These are phyloP conservation scores for Penicilliopsis zonata DNA, from an alignment of 495 filamentous ascomycete genomes.

Conservation along the genomic window DNA sequence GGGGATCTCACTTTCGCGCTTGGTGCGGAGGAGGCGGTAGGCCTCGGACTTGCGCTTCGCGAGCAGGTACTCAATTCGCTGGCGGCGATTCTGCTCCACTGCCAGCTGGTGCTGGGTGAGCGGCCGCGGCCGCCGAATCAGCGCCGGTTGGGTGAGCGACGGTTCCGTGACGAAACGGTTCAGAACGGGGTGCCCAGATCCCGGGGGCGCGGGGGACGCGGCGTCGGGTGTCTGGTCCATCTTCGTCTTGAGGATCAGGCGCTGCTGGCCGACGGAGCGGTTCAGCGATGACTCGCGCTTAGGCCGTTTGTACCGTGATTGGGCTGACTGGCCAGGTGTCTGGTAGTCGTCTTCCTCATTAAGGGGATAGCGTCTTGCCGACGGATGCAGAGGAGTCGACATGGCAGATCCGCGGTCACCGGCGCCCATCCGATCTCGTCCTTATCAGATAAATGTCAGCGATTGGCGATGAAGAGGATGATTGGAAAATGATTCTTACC, in stretches of 20 bases:
- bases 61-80: conserved; percentile 80
- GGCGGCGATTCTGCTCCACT: conserved; percentile 76
- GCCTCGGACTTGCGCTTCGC: conserved; percentile 55
- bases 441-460: conserved; percentile 3
- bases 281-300: conserved; percentile 28
- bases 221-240: conserved; percentile 35
- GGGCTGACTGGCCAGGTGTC: conserved; percentile 21
- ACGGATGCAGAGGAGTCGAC: conserved; percentile 30
- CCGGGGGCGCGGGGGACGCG: conserved; percentile 36
- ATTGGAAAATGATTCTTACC: too few relatives aligned
- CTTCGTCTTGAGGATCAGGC: conserved; percentile 36
- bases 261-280: conserved; percentile 25
- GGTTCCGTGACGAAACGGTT: conserved; percentile 34
- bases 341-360: conserved; percentile 27
- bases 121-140: conserved; percentile 57
- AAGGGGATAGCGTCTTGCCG: conserved; percentile 18
- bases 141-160: conserved; percentile 13
- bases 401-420: conserved; percentile 20
- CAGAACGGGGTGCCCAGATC: conserved; percentile 33
- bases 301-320: conserved; percentile 20
- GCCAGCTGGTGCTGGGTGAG: conserved; percentile 89
- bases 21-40: conserved; percentile 43
- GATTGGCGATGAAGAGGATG: too few relatives aligned
- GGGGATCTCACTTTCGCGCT: conserved; percentile 46
- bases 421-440: conserved; percentile 9